These are phyloP conservation scores for Parastagonospora nodorum DNA, from an alignment of 2,329 filamentous ascomycete species.

Conservation along the genomic window DNA sequence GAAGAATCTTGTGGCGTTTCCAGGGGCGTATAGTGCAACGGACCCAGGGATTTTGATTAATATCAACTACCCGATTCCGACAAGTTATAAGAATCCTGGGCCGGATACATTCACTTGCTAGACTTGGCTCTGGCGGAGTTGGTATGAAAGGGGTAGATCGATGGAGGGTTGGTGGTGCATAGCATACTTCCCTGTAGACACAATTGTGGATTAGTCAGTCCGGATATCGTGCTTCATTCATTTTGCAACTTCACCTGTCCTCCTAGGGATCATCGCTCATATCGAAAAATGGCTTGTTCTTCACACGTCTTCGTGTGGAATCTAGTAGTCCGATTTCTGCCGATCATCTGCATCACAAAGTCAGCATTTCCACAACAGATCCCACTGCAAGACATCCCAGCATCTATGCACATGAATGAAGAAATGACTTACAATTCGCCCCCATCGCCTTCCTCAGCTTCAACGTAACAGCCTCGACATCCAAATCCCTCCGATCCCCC, in stretches of 20 bases:
- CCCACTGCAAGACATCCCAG: no score
- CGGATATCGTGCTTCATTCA: background rate
- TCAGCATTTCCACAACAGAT: background rate
- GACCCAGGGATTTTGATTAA: slow-evolving; percentile 18
- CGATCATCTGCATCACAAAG: background rate
- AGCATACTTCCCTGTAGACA: background rate
- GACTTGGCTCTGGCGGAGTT: background rate
- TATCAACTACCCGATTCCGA: background rate
- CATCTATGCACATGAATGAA: no score
- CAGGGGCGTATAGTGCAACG: slow-evolving; percentile 44
- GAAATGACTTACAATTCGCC: slow-evolving; percentile 66
- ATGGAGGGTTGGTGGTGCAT: no score
- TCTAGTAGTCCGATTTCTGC: slow-evolving; percentile 25
- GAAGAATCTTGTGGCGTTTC: slow-evolving; percentile 46
- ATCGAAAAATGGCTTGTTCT: background rate
- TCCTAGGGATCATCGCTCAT: background rate
- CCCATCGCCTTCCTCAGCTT: slow-evolving; percentile 69
- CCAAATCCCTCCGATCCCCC: slow-evolving; percentile 63
- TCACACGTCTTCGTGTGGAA: no score
- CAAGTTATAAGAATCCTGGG: background rate
- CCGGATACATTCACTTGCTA: background rate
- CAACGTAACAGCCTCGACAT: slow-evolving; percentile 65
- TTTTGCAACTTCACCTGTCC: background rate
- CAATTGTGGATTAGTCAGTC: background rate
- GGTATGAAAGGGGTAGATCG: background rate